Evolutionary conservation across 2,329 filamentous ascomycete species (phyloP).

Genomic region (Elsinoe fawcettii): DNA sequence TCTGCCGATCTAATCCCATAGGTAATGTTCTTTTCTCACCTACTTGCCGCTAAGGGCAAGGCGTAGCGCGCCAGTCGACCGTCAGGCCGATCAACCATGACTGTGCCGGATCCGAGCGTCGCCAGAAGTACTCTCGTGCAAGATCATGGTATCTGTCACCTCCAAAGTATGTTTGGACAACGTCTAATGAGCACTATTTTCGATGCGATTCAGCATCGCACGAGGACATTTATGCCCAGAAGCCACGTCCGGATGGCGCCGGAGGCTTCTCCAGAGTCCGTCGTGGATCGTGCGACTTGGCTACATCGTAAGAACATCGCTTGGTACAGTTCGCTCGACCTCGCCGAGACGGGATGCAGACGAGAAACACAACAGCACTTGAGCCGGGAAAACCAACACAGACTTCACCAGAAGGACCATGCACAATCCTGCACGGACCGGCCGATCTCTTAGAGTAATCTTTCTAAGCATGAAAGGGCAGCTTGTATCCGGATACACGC

Average conservation of each 20-base stretch:
- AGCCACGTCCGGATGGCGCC: not conserved
- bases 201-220: not conserved
- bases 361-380: not conserved
- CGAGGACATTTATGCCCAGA: not conserved
- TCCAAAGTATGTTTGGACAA: not conserved
- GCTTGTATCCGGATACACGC: not conserved
- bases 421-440: not conserved
- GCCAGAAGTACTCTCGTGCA: not conserved
- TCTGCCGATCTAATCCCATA: not conserved
- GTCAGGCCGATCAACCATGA: not conserved
- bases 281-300: conserved; percentile 4
- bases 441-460: not conserved
- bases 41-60: not conserved
- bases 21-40: not conserved
- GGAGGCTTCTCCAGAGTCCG: not conserved
- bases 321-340: not conserved
- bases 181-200: not conserved
- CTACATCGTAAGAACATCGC: not conserved
- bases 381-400: not conserved
- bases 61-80: not conserved
- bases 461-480: not conserved
- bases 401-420: not conserved
- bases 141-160: not conserved
- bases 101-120: not conserved
- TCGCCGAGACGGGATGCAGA: not conserved